These are phyloP conservation scores for Lactifluus echinatus DNA, from an alignment of 768 basidiomycete species.

Conservation along the genomic window DNA sequence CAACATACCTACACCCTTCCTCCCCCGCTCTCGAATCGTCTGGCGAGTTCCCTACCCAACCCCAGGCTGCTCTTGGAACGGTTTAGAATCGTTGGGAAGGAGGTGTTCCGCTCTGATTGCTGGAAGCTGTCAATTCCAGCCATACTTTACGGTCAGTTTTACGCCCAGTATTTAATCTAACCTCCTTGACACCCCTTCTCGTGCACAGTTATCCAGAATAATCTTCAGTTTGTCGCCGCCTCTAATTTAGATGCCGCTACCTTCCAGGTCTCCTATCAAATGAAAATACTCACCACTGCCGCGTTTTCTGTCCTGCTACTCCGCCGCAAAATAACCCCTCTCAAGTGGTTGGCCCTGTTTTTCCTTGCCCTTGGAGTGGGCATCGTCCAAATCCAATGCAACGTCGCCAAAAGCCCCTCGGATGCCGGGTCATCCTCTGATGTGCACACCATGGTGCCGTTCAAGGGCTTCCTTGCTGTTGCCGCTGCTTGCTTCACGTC, in stretches of 20 bases:
- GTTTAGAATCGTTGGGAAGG: slow-evolving; percentile 48
- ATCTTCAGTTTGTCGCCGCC: slow-evolving; percentile 90
- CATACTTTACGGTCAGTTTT: slow-evolving; percentile 67
- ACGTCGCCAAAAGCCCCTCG: slow-evolving; percentile 19
- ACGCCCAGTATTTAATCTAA: neutral
- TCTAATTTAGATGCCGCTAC: slow-evolving; percentile 92
- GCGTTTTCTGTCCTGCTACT: slow-evolving; percentile 79
- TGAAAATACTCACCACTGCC: slow-evolving; percentile 95
- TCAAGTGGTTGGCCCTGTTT: slow-evolving; percentile 79
- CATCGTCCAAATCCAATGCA: slow-evolving; percentile 50
- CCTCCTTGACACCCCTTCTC: slow-evolving; percentile 11
- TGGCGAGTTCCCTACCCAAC: slow-evolving; percentile 30
- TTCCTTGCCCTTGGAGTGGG: slow-evolving; percentile 85
- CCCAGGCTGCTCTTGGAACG: slow-evolving; percentile 35
- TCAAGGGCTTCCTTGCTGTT: slow-evolving; percentile 87
- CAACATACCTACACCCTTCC: slow-evolving; percentile 24
- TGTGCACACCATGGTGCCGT: slow-evolving; percentile 59
- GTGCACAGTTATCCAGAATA: slow-evolving; percentile 75
- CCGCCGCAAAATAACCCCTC: slow-evolving; percentile 59
- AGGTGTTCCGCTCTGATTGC: slow-evolving; percentile 84
- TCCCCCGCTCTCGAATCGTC: slow-evolving; percentile 21
- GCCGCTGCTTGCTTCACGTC: slow-evolving; percentile 89
- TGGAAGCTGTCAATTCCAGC: slow-evolving; percentile 98
- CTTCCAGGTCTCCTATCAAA: slow-evolving; percentile 95
- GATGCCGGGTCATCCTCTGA: slow-evolving; percentile 3